Evolutionary conservation across 345 rosid species (phyloP).

Genomic region (Salix arbutifolia): DNA sequence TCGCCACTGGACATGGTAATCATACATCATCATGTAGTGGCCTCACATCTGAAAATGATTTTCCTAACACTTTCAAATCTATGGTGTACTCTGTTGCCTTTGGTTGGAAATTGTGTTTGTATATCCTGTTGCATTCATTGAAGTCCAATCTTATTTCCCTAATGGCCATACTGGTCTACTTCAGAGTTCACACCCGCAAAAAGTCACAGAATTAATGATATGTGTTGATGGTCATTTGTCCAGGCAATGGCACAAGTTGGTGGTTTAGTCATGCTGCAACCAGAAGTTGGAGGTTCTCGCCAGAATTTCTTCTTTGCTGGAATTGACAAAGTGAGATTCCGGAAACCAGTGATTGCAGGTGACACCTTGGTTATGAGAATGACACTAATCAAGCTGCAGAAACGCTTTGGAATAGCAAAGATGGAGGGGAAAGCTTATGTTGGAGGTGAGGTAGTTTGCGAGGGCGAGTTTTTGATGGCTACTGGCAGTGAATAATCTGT

Average conservation of each 20-base stretch:
- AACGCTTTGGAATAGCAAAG: constrained; percentile 87
- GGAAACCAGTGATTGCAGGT: constrained; percentile 95
- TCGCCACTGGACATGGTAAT: no score
- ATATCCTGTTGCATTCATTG: not conserved
- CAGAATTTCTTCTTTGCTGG: constrained; percentile 76
- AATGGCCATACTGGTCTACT: not conserved
- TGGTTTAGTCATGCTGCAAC: constrained; percentile 87
- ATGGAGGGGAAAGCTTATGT: constrained; percentile 98
- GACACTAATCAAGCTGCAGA: constrained; percentile 81
- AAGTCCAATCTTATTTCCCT: not conserved
- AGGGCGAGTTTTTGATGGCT: constrained; percentile 95
- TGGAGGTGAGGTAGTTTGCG: constrained; percentile 74
- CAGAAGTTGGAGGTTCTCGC: constrained; percentile 80
- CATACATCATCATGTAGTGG: not conserved
- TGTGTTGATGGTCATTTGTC: not conserved
- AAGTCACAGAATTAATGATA: not conserved
- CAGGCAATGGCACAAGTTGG: constrained; percentile 99
- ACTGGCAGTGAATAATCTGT: constrained; percentile 45
- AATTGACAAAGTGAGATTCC: constrained; percentile 84
- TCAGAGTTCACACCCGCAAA: not conserved
- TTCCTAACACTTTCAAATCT: not conserved
- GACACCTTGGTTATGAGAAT: constrained; percentile 97
- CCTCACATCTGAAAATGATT: no score
- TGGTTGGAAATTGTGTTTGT: not conserved
- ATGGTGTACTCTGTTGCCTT: not conserved